Evolutionary conservation across 257 asterid species (phyloP).

Genomic region (Catharanthus roseus): DNA sequence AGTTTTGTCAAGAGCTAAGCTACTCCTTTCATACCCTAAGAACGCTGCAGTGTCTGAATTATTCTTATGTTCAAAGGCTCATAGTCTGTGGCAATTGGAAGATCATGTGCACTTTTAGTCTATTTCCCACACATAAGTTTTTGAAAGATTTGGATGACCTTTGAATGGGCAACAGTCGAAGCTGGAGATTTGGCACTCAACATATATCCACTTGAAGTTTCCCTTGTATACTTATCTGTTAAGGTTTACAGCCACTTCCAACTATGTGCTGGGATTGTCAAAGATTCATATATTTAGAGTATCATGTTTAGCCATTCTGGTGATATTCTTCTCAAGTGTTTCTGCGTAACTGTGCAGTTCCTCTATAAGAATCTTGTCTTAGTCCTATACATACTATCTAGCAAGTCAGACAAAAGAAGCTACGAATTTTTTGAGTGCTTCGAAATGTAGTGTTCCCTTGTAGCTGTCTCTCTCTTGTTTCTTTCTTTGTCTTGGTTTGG

Average conservation of each 20-base stretch:
- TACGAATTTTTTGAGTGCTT: not conserved
- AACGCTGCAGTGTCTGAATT: not conserved
- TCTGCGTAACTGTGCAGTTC: not conserved
- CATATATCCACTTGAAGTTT: not conserved
- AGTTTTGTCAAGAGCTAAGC: not conserved
- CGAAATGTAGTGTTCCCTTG: not conserved
- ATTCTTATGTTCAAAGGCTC: not conserved
- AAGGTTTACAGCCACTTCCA: not conserved
- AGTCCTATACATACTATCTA: not conserved
- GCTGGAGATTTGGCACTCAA: not conserved
- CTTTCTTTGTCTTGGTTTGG: not conserved
- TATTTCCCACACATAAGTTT: too few species aligned
- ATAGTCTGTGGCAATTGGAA: not conserved
- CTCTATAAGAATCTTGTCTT: not conserved
- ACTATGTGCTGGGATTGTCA: not conserved
- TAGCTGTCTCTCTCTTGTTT: too few species aligned
- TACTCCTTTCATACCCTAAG: not conserved
- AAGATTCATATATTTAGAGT: not conserved
- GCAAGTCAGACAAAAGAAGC: not conserved
- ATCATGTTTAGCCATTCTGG: not conserved
- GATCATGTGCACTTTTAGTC: not conserved
- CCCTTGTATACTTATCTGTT: not conserved
- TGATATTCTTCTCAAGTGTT: conserved; percentile 2
- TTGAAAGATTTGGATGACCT: not conserved
- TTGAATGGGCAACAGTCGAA: not conserved